These are phyloP conservation scores for Euptelea pleiosperma DNA, from an alignment of 164 flowering plant genomes.

Conservation along the genomic window DNA sequence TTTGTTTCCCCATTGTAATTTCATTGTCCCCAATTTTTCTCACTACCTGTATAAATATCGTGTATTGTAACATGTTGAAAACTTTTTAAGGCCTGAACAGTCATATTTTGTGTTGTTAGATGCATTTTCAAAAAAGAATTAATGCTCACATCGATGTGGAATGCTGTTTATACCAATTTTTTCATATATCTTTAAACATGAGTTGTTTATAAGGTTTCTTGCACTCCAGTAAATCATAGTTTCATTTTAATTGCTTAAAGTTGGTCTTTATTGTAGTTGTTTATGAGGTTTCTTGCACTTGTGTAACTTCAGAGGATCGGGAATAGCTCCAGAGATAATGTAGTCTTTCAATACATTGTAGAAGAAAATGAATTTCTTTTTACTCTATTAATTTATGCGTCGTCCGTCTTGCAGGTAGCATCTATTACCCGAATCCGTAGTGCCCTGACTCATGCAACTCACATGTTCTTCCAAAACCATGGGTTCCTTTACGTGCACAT, in stretches of 20 bases:
- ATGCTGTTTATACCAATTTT: not conserved
- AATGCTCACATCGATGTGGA: not conserved
- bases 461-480: slow-evolving; percentile 65
- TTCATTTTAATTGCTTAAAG: not conserved
- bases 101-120: not conserved
- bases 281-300: too few relatives aligned
- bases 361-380: not conserved
- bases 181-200: not conserved
- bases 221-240: not conserved
- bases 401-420: slow-evolving; percentile 51
- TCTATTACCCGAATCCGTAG: slow-evolving; percentile 67
- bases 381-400: not conserved
- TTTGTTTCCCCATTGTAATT: not conserved
- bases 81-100: too few relatives aligned
- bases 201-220: too few relatives aligned
- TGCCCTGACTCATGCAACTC: slow-evolving; percentile 55
- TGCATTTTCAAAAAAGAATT: not conserved
- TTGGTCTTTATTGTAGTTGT: too few relatives aligned
- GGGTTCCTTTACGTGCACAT: slow-evolving; percentile 69
- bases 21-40: not conserved
- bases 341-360: not conserved
- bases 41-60: not conserved
- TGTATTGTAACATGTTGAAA: too few relatives aligned
- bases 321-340: too few relatives aligned
- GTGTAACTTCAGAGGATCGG: too few relatives aligned